Evolutionary conservation across 2,329 filamentous ascomycete species (phyloP), one percentile per base, ranked within the genome.

Genomic region (Microdochium paspali): DNA sequence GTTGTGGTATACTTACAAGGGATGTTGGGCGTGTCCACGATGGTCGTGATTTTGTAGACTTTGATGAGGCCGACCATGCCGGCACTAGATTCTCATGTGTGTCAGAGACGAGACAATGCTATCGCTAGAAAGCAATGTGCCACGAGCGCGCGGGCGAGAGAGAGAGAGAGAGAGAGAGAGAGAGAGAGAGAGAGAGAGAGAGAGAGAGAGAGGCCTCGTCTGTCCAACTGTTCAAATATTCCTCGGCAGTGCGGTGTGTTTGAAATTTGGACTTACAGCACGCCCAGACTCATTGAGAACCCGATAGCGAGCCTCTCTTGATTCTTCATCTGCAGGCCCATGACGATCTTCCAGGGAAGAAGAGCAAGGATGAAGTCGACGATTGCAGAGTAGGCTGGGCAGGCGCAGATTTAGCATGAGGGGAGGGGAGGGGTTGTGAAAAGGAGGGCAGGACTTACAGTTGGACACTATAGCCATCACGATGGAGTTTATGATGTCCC

Each of bases 251-350:
- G 30, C 30, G 10, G 10, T n/a, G 10, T 31, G 30, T 31, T 31
- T n/a, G n/a, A n/a, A n/a, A 4, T 4, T 6, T 24, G n/a, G 10
- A 46, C 46, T 32, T 46, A 46, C 46, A 50, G 44, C n/a, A 48
- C 12, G 10, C 46, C 49, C 2, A 50, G 44, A 21, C 42, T 45
- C 49, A 50, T 50, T 42, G 49, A 46, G 10, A 50, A 24, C 2
- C 43, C 49, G 9, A 50, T 46, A 23, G 46, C 49, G 24, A 50
- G 44, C 35, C 48, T 50, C 26, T 50, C 49, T 21, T 45, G 23
- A 4, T 3, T 46, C 25, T 50, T 50, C 49, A 50, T 50, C 44
- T 50, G 46, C 24, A 50, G 35, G 12, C 44, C 24, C 4, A 48
- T 23, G 46, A 50, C 47, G 23, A 50, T 46, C 32, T 46, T 30